Evolutionary conservation across 1,284 basidiomycete species (phyloP), one percentile per base, ranked within the genome.

Genomic region (Tremellales sp.): DNA sequence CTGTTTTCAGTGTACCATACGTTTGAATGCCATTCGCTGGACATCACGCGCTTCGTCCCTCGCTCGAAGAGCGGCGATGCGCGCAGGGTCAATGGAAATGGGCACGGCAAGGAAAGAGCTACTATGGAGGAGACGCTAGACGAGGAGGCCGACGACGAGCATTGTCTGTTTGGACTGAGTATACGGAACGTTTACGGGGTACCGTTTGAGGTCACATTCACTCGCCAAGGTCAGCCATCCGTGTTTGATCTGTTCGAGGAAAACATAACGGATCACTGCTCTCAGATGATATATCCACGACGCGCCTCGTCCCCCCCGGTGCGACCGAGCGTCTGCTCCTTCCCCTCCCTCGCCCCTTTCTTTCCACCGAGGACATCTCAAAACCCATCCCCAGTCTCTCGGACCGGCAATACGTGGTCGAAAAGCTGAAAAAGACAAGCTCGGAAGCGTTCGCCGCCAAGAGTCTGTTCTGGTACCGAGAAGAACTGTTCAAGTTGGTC

Each of bases 381-480:
- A 75, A 76, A 34, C 79, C 86, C 1, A 88, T 97, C 48, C 94
- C 94, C 0, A 82, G 83, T 4, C 74, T 94, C 27, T 85, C 86
- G 4, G 83, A 87, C 49, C 78, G 91, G n/a, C 94, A 98, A 66
- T 97, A 93, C 68, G 84, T 97, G 14, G 85, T 97, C 0, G 79
- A 83, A 18, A 87, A 87, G 61, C 79, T 83, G 9, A 78, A 77
- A 45, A 73, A 86, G 44, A 79, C 82, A 1, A 66, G 74, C 4
- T 72, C 72, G 34, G 84, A 89, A 59, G 78, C 84, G 51, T 76
- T 74, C 31, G 65, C 75, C 8, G 83, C 86, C 58, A 77, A 83
- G 28, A 84, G 88, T 61, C 68, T 92, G 13, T 97, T 97, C 74
- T 97, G 93, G 94, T 93, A 92, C 65, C 79, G 92, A 25, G 87